Percentiles rank a stretch among this genome's conserved stretches.
These are phyloP conservation scores for Trichoderma asperelloides DNA, from an alignment of 495 filamentous ascomycete species.

Conservation along the genomic window DNA sequence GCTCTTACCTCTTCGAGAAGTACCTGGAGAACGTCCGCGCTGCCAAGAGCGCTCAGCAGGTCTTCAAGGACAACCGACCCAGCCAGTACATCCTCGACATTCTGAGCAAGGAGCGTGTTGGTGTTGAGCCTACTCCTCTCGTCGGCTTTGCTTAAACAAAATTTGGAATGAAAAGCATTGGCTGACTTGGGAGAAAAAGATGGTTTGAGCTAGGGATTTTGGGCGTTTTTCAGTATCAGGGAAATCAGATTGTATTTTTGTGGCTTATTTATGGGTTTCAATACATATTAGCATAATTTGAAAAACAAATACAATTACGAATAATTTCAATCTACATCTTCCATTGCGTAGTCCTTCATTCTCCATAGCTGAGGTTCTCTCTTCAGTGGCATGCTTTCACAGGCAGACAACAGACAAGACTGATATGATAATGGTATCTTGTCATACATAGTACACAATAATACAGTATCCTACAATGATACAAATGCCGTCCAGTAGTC, in stretches of 20 bases:
- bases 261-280: background rate
- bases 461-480: too few species aligned
- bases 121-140: conserved; percentile 60
- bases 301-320: too few species aligned
- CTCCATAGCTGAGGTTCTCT: too few species aligned
- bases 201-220: background rate
- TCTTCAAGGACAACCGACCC: conserved; percentile 69
- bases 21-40: conserved; percentile 82
- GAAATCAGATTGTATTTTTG: background rate
- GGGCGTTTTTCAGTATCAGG: background rate
- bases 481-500: too few species aligned
- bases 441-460: too few species aligned
- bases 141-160: conserved; percentile 27
- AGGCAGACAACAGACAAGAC: too few species aligned
- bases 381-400: too few species aligned
- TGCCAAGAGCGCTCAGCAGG: conserved; percentile 74
- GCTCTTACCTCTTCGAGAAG: conserved; percentile 88
- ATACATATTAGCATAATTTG: background rate
- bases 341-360: too few species aligned
- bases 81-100: conserved; percentile 84
- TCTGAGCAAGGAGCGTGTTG: conserved; percentile 86
- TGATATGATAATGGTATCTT: too few species aligned
- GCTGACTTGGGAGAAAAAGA: background rate
- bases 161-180: background rate
- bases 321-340: too few species aligned